phyloP scores from a whole-genome alignment of 345 rosid species.

The Melaleuca quinquenervia region DNA sequence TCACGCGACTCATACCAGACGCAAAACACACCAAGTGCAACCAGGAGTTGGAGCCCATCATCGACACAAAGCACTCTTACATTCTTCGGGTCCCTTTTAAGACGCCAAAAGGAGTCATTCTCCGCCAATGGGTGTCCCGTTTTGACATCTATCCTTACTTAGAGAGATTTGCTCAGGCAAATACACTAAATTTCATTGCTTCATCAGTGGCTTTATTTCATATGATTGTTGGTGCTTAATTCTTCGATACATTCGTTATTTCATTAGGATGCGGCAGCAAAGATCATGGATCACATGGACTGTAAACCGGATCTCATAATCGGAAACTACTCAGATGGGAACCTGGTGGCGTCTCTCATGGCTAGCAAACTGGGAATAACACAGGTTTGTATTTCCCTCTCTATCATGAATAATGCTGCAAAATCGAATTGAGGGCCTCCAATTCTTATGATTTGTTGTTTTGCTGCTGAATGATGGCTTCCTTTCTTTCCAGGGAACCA shows the following conservation, averaged over 20 bases:
- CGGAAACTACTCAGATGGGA: slow-evolving; percentile 91
- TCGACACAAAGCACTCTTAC: slow-evolving; percentile 54
- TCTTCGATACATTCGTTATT: neutral
- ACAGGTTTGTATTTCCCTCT: slow-evolving; percentile 26
- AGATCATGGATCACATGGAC: slow-evolving; percentile 49
- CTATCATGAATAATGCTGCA: neutral
- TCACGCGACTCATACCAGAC: slow-evolving; percentile 73
- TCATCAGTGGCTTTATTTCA: neutral
- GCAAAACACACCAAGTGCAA: slow-evolving; percentile 75
- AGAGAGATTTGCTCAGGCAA: slow-evolving; percentile 63
- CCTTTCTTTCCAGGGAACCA: slow-evolving; percentile 41
- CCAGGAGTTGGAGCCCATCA: slow-evolving; percentile 66
- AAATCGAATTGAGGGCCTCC: neutral
- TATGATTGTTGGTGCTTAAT: neutral
- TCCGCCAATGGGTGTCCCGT: slow-evolving; percentile 84
- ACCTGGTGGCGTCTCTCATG: slow-evolving; percentile 82
- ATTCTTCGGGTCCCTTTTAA: slow-evolving; percentile 82
- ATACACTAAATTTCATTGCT: neutral
- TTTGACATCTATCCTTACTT: slow-evolving; percentile 90
- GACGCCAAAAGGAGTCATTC: slow-evolving; percentile 43
- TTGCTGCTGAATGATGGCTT: neutral
- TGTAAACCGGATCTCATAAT: slow-evolving; percentile 86
- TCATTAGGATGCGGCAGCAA: slow-evolving; percentile 48
- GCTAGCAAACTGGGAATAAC: slow-evolving; percentile 71
- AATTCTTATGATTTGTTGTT: neutral